Base-by-base conservation (phyloP, 129 eudicot species). In the Rutidosis leptorrhynchoides region DNA sequence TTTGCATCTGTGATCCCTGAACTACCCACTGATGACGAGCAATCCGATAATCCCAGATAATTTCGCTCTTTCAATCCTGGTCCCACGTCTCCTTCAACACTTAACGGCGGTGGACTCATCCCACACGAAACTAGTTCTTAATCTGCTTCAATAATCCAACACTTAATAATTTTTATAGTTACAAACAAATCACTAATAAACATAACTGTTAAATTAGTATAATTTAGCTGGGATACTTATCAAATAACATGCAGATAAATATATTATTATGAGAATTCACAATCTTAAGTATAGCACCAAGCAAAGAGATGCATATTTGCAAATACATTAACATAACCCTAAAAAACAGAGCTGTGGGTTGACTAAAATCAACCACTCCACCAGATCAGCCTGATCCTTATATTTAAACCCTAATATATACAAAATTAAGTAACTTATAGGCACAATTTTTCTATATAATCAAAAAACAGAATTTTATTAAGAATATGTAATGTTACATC, bases 1-100 rank as follows among this genome's bases (percentile, higher is more conserved):
- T 65, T 83, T 32, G 65, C 88, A 32, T 82, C 81, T 4, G 83
- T 70, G 23, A 73, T 61, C 2, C 71, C 68, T 3, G 88, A 85
- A 79, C 90, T 87, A 53, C 81, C 97, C 20, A 83, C 85, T 0
- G 97, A 91, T 24, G 45, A 37, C 5, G 97, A 87, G 70, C 86
- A 81, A 48, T 91, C 97, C 12, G 97, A 87, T 42, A 87, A 62
- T 12, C 96, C 96, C 56, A 91, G 66, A 68, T 91, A 91, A 71
- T 87, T 91, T 1, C 82, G 79, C 62, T 91, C 97, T 5, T 78
- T 91, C 48, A 87, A 42, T 52, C 65, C 74, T 53, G 71, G 95
- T 7, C 78, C 81, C 58, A 77, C 79, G 58, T 79, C 81, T 82
- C 85, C 94, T 58, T 84, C 97, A 65, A 76, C 79, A 28, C 84